phyloP scores from a whole-genome alignment of 768 basidiomycete species.

The Hydnum rufescens region DNA sequence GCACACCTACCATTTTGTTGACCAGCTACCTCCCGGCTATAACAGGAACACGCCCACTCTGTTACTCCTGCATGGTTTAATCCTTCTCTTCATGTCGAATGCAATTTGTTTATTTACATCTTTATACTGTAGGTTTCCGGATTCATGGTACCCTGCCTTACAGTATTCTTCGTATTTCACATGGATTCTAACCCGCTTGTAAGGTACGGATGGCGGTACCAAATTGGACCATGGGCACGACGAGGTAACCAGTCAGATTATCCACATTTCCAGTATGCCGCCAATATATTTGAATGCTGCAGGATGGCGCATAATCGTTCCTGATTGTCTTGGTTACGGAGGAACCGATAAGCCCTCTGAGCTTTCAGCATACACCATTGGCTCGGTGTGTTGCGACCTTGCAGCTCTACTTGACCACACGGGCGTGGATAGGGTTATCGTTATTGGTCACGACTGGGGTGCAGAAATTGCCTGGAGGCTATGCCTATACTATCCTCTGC shows the following conservation, averaged over 20 bases:
- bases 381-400: slow-evolving; percentile 40
- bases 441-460: slow-evolving; percentile 76
- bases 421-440: slow-evolving; percentile 16
- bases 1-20: slow-evolving; percentile 48
- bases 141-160: slow-evolving; percentile 23
- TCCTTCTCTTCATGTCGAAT: neutral
- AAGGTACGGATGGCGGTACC: slow-evolving; percentile 60
- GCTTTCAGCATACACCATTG: slow-evolving; percentile 35
- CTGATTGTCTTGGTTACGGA: slow-evolving; percentile 38
- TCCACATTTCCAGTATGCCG: neutral
- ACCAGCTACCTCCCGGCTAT: slow-evolving; percentile 34
- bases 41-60: slow-evolving; percentile 29
- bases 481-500: slow-evolving; percentile 50
- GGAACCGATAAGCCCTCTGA: slow-evolving; percentile 40
- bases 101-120: neutral
- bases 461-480: slow-evolving; percentile 41
- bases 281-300: neutral
- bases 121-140: slow-evolving; percentile 31
- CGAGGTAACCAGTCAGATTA: slow-evolving; percentile 14
- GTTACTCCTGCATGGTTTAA: slow-evolving; percentile 47
- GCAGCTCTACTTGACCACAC: slow-evolving; percentile 38
- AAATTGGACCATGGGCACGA: slow-evolving; percentile 49
- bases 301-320: slow-evolving; percentile 39
- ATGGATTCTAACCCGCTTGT: neutral
- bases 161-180: neutral